phyloP scores from a whole-genome alignment of 1,284 basidiomycete species.

The Anthracocystis walkeri region DNA sequence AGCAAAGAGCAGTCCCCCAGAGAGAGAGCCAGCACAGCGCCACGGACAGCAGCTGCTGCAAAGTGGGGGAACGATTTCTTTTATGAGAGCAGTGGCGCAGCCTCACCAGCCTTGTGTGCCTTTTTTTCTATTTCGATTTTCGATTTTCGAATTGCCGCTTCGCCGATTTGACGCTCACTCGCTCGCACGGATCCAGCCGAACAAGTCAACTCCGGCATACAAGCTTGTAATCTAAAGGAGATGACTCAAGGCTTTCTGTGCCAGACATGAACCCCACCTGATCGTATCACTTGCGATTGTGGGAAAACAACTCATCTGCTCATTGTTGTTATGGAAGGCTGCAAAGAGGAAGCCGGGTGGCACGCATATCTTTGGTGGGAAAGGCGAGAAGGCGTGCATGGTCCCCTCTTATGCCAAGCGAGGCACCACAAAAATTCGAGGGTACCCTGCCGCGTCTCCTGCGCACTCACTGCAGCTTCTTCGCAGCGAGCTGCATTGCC shows the following conservation, averaged over 20 bases:
- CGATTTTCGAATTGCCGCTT: too few species aligned
- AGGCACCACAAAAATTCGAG: conserved; percentile 4
- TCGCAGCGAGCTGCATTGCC: not conserved
- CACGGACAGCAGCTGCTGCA: not conserved
- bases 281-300: too few species aligned
- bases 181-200: too few species aligned
- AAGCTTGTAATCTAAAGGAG: too few species aligned
- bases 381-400: not conserved
- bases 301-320: too few species aligned
- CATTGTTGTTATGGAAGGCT: not conserved
- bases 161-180: too few species aligned
- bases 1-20: not conserved
- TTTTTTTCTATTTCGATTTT: not conserved
- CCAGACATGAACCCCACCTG: too few species aligned
- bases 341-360: not conserved
- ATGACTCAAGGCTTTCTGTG: too few species aligned
- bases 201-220: too few species aligned
- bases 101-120: conserved; percentile 4
- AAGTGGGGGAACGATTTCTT: not conserved
- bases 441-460: not conserved
- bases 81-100: not conserved
- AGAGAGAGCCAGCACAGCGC: conserved; percentile 10
- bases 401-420: conserved; percentile 2
- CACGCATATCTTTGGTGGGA: too few species aligned
- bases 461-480: conserved; percentile 2